Evolutionary conservation across 306 rosid species (phyloP).

Genomic region (Cyclanthera cordifolia): DNA sequence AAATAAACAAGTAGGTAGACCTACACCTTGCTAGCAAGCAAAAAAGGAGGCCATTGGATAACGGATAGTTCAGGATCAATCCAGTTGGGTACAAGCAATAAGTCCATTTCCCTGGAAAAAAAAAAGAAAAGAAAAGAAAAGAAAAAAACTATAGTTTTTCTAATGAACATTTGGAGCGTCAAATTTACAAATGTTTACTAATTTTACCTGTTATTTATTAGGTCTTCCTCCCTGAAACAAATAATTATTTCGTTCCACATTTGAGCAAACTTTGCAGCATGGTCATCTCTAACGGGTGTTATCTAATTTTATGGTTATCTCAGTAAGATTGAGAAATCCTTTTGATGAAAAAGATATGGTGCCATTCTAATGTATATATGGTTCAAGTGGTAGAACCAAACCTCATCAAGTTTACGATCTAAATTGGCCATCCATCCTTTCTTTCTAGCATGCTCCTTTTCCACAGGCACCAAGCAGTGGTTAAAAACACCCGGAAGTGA

Average conservation of each 20-base stretch:
- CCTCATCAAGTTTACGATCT: slow-evolving; percentile 66
- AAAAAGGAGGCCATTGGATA: slow-evolving; percentile 96
- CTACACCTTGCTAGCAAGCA: slow-evolving; percentile 94
- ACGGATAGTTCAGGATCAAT: slow-evolving; percentile 62
- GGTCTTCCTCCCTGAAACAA: slow-evolving; percentile 92
- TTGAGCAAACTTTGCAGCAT: slow-evolving; percentile 83
- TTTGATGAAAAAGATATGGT: slow-evolving; percentile 1
- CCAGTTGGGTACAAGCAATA: slow-evolving; percentile 79
- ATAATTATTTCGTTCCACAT: slow-evolving; percentile 79
- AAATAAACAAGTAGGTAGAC: slow-evolving; percentile 12
- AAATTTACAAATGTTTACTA: slow-evolving; percentile 2
- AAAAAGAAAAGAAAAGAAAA: background rate
- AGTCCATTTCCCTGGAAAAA: slow-evolving; percentile 74
- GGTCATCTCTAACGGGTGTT: slow-evolving; percentile 44
- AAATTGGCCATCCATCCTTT: slow-evolving; percentile 54
- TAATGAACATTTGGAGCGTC: slow-evolving; percentile 11
- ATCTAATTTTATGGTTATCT: slow-evolving; percentile 33
- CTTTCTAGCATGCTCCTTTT: slow-evolving; percentile 34
- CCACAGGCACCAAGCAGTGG: slow-evolving; percentile 57
- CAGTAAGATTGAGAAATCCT: slow-evolving; percentile 3
- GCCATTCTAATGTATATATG: slow-evolving; percentile 6
- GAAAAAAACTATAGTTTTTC: too few species aligned
- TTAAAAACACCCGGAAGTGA: slow-evolving; percentile 88
- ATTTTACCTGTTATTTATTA: slow-evolving; percentile 62
- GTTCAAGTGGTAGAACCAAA: slow-evolving; percentile 25